Base-by-base conservation (phyloP, 2,329 filamentous ascomycete species). In the Coccinonectria pachysandricola region DNA sequence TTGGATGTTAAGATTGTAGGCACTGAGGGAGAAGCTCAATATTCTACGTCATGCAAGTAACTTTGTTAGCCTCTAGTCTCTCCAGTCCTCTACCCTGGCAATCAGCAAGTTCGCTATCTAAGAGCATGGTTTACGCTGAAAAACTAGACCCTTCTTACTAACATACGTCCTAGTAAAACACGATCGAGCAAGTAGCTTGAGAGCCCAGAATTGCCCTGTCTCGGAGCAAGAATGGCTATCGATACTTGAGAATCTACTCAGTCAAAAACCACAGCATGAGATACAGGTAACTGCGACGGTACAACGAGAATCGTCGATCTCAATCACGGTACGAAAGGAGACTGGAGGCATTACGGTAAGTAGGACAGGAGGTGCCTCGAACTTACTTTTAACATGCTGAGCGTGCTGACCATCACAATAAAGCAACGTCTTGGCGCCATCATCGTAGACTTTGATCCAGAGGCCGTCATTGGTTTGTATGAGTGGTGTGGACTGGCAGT, bases 381-480 rank as follows among this genome's bases (percentile, higher is more conserved):
- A n/a, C n/a, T n/a, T n/a, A n/a, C n/a, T n/a, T n/a, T n/a, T n/a
- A n/a, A n/a, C n/a, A n/a, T n/a, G n/a, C n/a, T n/a, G n/a, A n/a
- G n/a, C n/a, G n/a, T n/a, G n/a, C n/a, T n/a, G n/a, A 19, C 11
- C 17, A 24, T 31, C 31, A 39, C 48, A 35, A 56, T 31, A 20
- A 13, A 80, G 75, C 75, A 80, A 75, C 71, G 65, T 15, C 65
- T 85, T n/a, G 82, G 81, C 17, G 57, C 67, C 12, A 65, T 87
- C 33, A 57, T 62, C 4, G 56, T 86, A 3, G 53, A 58, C 19
- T 58, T 65, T 38, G 62, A 70, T 31, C 61, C 65, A 17, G 64
- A 70, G 21, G 68, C 74, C 33, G 68, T 68, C 35, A 65, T 83
- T 35, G 67, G 74, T 28, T 57, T 77, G 4, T 79, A 80, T 35